A percentile compares a stretch with the other conserved stretches of the same genome.
phyloP scores from a whole-genome alignment of 352 stramenopile species.

The Elongisporangium anandrum region DNA sequence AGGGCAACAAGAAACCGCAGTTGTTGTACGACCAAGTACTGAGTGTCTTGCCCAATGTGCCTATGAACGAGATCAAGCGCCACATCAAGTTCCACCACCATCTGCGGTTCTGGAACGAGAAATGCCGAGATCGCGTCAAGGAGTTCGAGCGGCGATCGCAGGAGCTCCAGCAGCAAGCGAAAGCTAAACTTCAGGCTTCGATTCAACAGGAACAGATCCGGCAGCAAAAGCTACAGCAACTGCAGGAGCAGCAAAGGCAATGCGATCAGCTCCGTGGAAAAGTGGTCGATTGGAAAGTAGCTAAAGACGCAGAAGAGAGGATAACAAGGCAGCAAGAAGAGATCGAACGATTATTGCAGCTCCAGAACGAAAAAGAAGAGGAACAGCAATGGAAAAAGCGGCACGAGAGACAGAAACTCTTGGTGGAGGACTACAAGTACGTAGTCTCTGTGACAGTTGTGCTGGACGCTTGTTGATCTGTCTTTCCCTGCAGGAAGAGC shows the following conservation, averaged over 20 bases:
- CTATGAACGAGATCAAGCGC: conserved; percentile 29
- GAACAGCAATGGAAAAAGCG: conserved; percentile 33
- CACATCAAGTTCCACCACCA: conserved; percentile 66
- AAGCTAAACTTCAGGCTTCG: conserved; percentile 21
- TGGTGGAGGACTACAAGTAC: conserved; percentile 59
- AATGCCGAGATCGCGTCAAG: conserved; percentile 37
- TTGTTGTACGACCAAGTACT: conserved; percentile 58
- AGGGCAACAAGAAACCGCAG: conserved; percentile 36
- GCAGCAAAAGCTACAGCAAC: conserved; percentile 21
- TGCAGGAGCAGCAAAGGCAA: conserved; percentile 32
- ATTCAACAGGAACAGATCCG: conserved; percentile 23
- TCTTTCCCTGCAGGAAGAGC: conserved; percentile 16
- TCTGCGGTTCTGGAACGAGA: conserved; percentile 47
- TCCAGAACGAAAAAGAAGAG: conserved; percentile 36
- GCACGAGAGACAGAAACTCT: conserved; percentile 39
- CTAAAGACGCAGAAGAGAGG: conserved; percentile 50
- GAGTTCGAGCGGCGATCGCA: conserved; percentile 38
- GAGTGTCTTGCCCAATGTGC: conserved; percentile 34
- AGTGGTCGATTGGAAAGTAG: conserved; percentile 44
- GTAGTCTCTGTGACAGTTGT: not conserved
- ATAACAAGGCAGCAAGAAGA: conserved; percentile 55
- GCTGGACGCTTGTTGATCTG: not conserved
- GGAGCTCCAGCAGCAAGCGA: conserved; percentile 19
- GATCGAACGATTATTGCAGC: conserved; percentile 34
- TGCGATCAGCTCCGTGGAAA: conserved; percentile 32